phyloP scores from a whole-genome alignment of 495 filamentous ascomycete species.

The Aspergillus diversus region DNA sequence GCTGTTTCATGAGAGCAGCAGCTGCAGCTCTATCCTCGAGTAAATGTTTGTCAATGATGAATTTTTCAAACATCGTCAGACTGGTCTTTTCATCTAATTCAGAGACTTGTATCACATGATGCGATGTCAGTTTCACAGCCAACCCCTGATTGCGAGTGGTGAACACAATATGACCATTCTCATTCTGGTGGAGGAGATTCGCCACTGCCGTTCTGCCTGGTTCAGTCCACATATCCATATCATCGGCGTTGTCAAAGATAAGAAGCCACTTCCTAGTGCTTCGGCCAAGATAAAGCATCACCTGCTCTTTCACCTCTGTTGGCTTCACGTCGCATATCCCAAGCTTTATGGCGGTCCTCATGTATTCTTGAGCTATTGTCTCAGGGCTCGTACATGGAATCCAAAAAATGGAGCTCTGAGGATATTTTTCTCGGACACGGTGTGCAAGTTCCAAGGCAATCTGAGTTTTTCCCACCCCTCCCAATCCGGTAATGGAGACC shows the following conservation, averaged over 20 bases:
- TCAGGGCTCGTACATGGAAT: conserved; percentile 7
- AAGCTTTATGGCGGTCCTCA: neutral
- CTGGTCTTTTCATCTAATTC: neutral
- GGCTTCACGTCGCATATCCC: neutral
- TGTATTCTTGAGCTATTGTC: neutral
- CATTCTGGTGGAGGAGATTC: neutral
- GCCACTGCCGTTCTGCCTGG: neutral
- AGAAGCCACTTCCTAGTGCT: conserved; percentile 8
- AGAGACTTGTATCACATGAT: neutral
- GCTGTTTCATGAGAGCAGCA: too few relatives aligned
- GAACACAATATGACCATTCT: conserved; percentile 13
- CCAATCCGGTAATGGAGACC: conserved; percentile 39
- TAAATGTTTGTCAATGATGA: too few relatives aligned
- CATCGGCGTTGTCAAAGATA: conserved; percentile 12
- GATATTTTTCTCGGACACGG: conserved; percentile 31
- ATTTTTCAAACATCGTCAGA: neutral
- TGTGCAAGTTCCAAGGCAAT: conserved; percentile 41
- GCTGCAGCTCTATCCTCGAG: too few relatives aligned
- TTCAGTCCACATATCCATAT: neutral
- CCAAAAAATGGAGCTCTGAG: conserved; percentile 17
- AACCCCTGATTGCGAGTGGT: conserved; percentile 11
- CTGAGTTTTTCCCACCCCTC: conserved; percentile 49
- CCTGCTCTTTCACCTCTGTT: neutral
- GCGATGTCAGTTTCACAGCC: neutral
- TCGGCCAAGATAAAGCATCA: conserved; percentile 2